Evolutionary conservation across 805 yeast genomes (phyloP).

Genomic region (Saturnispora hagleri): DNA sequence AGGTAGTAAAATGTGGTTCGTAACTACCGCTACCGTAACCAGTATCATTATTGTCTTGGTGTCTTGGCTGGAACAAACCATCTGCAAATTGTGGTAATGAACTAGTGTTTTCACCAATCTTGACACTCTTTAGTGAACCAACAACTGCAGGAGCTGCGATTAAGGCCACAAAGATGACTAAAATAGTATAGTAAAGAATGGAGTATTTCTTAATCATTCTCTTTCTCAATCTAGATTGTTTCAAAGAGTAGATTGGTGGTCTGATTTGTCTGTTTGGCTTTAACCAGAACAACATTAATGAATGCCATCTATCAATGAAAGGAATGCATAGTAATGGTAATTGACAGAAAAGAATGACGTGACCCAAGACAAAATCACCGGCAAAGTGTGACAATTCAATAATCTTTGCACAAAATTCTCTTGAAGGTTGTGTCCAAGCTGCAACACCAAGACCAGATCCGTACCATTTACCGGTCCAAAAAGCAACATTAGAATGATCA

Average conservation of each 20-base stretch:
- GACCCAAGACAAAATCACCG: constrained; percentile 93
- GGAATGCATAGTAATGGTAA: constrained; percentile 83
- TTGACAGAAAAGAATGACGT: constrained; percentile 76
- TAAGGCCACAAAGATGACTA: constrained; percentile 62
- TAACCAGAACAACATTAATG: constrained; percentile 97
- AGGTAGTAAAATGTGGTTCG: constrained; percentile 39
- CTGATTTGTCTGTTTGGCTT: constrained; percentile 94
- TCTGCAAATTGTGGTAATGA: constrained; percentile 29
- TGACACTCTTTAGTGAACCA: constrained; percentile 34
- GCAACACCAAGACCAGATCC: constrained; percentile 87
- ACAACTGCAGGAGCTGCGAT: constrained; percentile 93
- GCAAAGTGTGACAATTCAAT: constrained; percentile 94
- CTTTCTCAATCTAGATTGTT: constrained; percentile 92
- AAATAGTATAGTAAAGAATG: constrained; percentile 61
- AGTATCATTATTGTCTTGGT: constrained; percentile 75
- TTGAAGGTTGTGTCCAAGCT: constrained; percentile 91
- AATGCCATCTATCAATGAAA: constrained; percentile 92
- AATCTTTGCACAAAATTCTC: constrained; percentile 91
- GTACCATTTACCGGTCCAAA: constrained; percentile 99
- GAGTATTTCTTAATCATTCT: constrained; percentile 96
- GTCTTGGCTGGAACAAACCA: constrained; percentile 89
- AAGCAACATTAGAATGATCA: constrained; percentile 91
- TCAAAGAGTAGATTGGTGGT: constrained; percentile 94
- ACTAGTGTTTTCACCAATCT: constrained; percentile 26
- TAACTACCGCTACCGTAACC: constrained; percentile 35